Conservation (phyloP, 441 rosid genomes). For the Melastoma candidum region DNA sequence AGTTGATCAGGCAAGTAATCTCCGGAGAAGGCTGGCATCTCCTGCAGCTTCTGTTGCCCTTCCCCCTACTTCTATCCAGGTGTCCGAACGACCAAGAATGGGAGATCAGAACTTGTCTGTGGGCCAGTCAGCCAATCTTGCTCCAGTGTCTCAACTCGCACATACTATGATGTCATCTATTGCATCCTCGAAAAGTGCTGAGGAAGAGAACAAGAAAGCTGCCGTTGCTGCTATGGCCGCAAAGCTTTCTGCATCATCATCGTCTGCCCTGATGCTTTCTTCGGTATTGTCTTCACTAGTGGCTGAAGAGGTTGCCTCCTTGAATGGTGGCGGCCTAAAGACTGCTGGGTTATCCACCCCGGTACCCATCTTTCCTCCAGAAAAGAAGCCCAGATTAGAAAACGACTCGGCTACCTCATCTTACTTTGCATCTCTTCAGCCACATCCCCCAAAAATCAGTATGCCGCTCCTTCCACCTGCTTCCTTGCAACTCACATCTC, state of each 20-base stretch:
- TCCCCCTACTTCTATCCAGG: conserved; percentile 12
- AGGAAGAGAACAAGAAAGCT: too few species aligned
- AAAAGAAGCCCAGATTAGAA: conserved; percentile 54
- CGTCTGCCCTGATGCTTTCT: conserved; percentile 13
- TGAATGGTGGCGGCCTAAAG: conserved; percentile 29
- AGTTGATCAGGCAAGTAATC: conserved; percentile 32
- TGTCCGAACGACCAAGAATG: conserved; percentile 25
- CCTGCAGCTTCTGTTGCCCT: conserved; percentile 16
- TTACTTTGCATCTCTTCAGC: conserved; percentile 37
- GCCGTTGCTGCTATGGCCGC: too few species aligned
- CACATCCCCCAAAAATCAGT: conserved; percentile 22
- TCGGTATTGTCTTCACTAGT: conserved; percentile 46
- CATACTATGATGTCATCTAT: too few species aligned
- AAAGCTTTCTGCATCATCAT: too few species aligned
- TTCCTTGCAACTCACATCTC: conserved; percentile 31
- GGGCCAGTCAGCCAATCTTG: too few species aligned
- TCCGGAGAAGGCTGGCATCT: conserved; percentile 35
- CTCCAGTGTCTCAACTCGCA: too few species aligned
- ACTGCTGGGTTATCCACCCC: conserved; percentile 31
- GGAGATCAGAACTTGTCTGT: background rate
- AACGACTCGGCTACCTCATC: conserved; percentile 28
- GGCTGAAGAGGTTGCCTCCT: conserved; percentile 49
- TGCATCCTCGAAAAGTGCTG: too few species aligned
- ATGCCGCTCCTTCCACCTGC: conserved; percentile 21
- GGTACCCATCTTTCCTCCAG: conserved; percentile 38